These are phyloP conservation scores for Macrolepiota dolichaula DNA, from an alignment of 768 basidiomycete species.

Conservation along the genomic window DNA sequence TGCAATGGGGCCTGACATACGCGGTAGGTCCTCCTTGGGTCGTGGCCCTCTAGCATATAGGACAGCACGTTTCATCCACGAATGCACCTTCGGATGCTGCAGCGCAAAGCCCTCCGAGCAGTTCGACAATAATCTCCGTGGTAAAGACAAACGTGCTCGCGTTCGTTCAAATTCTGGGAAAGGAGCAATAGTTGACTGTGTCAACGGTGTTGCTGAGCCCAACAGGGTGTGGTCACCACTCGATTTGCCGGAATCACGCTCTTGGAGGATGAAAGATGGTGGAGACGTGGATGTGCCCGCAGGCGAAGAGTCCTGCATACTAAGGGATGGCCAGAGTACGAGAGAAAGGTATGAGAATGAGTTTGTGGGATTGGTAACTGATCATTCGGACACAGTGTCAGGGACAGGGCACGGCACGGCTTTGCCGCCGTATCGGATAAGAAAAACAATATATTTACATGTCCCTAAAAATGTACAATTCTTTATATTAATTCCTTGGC, in stretches of 20 bases:
- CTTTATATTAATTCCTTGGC: background rate
- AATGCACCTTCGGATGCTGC: constrained; percentile 19
- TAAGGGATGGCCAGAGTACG: background rate
- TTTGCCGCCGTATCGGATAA: constrained; percentile 1
- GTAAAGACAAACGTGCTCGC: constrained; percentile 7
- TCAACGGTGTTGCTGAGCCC: constrained; percentile 15
- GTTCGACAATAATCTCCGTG: constrained; percentile 16
- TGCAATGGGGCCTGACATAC: constrained; percentile 25
- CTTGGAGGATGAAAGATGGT: constrained; percentile 2
- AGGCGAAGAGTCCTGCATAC: constrained; percentile 2
- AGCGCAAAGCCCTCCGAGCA: constrained; percentile 15
- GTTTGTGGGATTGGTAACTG: background rate
- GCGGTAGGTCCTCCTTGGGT: constrained; percentile 50
- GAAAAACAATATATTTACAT: constrained; percentile 1
- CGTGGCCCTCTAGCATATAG: constrained; percentile 55
- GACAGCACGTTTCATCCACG: constrained; percentile 15
- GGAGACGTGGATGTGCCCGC: constrained; percentile 6
- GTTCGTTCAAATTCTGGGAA: background rate
- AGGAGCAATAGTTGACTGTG: constrained; percentile 15
- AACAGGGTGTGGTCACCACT: background rate
- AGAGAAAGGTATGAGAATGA: background rate
- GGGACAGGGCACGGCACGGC: background rate
- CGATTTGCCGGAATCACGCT: constrained; percentile 1
- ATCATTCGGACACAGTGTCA: background rate
- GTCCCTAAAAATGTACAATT: background rate